Evolutionary conservation across 2,329 filamentous ascomycete species (phyloP).

Genomic region (Orbilia brochopaga): DNA sequence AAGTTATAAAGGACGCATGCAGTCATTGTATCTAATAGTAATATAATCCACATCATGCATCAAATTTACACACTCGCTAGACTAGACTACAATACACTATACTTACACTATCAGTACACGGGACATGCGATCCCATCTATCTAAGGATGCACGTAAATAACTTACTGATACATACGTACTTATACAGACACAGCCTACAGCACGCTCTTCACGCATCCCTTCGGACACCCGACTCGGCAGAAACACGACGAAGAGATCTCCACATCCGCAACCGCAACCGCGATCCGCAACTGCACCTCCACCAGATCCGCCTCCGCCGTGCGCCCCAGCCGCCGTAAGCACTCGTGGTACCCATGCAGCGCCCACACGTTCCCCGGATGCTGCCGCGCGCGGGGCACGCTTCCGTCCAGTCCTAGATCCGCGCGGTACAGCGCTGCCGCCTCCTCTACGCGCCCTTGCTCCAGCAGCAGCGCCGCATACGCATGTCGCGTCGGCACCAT

Average conservation of each 20-base stretch:
- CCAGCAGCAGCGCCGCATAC: conserved; percentile 71
- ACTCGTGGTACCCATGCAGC: conserved; percentile 75
- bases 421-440: conserved; percentile 67
- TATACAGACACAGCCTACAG: background rate
- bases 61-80: too few species aligned
- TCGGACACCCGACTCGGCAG: conserved; percentile 58
- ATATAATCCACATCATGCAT: too few species aligned
- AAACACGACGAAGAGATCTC: conserved; percentile 67
- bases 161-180: conserved; percentile 1
- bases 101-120: too few species aligned
- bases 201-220: background rate
- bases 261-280: conserved; percentile 67
- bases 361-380: conserved; percentile 79
- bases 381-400: conserved; percentile 68
- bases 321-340: conserved; percentile 65
- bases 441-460: conserved; percentile 67
- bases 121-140: too few species aligned
- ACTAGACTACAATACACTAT: too few species aligned
- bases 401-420: conserved; percentile 68
- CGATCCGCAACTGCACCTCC: conserved; percentile 62
- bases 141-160: background rate
- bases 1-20: too few species aligned
- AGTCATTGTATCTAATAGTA: too few species aligned
- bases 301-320: conserved; percentile 62
- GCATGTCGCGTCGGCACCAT: conserved; percentile 77